These are phyloP conservation scores for Epicoccum sorghinum DNA, from an alignment of 2,329 filamentous ascomycete genomes.

Conservation along the genomic window DNA sequence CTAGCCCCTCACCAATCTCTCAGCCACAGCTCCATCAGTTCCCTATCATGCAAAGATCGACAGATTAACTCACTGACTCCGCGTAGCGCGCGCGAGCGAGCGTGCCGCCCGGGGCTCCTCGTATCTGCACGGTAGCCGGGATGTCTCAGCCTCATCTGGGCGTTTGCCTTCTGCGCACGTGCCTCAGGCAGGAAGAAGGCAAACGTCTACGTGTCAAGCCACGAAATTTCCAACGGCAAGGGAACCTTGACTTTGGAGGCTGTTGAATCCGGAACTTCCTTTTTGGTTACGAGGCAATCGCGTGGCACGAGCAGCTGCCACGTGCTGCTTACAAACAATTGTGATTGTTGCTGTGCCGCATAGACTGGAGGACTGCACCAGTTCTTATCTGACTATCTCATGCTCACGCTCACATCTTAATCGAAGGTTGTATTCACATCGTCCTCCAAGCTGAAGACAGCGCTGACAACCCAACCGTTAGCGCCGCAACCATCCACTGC, in stretches of 20 bases:
- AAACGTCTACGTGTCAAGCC: constrained; percentile 15
- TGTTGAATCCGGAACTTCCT: no score
- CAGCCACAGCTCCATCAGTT: not conserved
- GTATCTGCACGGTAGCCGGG: constrained; percentile 12
- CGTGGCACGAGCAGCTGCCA: not conserved
- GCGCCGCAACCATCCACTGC: constrained; percentile 21
- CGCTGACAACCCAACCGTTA: constrained; percentile 15
- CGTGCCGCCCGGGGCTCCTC: constrained; percentile 4
- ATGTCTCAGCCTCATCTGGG: constrained; percentile 11
- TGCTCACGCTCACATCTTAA: not conserved
- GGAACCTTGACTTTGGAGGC: not conserved
- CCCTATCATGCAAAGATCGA: not conserved
- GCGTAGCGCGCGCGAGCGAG: no score
- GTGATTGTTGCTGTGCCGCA: not conserved
- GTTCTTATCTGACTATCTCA: not conserved
- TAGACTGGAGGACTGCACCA: not conserved
- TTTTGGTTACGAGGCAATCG: not conserved
- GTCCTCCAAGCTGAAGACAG: constrained; percentile 16
- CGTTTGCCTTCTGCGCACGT: constrained; percentile 12
- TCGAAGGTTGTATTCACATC: constrained; percentile 4
- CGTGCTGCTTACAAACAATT: no score
- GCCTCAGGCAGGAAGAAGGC: constrained; percentile 7
- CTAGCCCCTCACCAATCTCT: no score
- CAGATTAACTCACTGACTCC: not conserved
- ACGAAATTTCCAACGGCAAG: not conserved